Evolutionary conservation across 202 grass and related monocot species (phyloP).

Genomic region (Cymbopogon flexuosus): DNA sequence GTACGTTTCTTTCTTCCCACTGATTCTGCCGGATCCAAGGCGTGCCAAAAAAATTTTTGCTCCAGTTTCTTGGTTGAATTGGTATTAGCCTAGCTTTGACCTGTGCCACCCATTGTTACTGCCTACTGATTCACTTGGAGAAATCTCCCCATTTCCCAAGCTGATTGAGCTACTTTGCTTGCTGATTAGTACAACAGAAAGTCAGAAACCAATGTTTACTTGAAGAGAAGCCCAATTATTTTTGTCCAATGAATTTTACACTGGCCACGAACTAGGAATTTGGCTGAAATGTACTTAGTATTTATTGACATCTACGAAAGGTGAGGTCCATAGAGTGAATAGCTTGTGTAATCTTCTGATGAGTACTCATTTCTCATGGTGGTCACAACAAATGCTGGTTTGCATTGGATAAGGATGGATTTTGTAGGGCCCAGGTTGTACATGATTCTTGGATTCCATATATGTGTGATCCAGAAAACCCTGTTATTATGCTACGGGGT

Average conservation of each 20-base stretch:
- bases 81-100: not conserved
- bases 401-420: conserved; percentile 9
- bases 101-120: not conserved
- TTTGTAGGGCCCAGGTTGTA: not conserved
- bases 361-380: conserved; percentile 6
- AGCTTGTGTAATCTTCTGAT: not conserved
- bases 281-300: not conserved
- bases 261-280: not conserved
- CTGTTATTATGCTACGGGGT: not conserved
- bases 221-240: not conserved
- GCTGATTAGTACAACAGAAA: not conserved
- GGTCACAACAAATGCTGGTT: not conserved
- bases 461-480: not conserved
- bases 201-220: not conserved
- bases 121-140: not conserved
- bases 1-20: not conserved
- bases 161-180: not conserved
- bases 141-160: not conserved
- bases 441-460: not conserved
- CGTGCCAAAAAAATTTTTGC: not conserved
- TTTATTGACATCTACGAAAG: too few species aligned
- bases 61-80: not conserved
- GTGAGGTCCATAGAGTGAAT: not conserved
- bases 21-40: not conserved
- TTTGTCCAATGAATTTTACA: not conserved